Conservation (phyloP, 306 rosid species). For the Dryas octopetala region DNA sequence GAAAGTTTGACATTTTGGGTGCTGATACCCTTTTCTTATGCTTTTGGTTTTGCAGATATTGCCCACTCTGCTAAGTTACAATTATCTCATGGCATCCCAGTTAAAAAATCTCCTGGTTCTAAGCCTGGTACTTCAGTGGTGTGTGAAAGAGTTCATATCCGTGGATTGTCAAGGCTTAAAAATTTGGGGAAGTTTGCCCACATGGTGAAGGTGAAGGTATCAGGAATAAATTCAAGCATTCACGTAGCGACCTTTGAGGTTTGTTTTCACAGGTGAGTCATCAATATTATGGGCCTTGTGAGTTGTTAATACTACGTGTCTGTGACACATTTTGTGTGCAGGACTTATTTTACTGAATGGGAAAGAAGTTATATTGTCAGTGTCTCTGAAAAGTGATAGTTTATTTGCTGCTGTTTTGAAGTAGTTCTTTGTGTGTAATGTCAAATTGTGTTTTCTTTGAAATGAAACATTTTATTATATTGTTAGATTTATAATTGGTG, state of each 20-base stretch:
- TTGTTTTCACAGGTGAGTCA: slow-evolving; percentile 84
- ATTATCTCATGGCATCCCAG: slow-evolving; percentile 54
- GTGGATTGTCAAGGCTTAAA: slow-evolving; percentile 63
- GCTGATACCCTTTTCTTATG: background rate
- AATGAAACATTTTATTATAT: background rate
- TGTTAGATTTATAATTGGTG: background rate
- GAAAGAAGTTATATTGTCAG: background rate
- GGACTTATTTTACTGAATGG: slow-evolving; percentile 5
- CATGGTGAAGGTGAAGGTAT: slow-evolving; percentile 63
- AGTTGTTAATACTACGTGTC: background rate
- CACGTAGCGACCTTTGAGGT: slow-evolving; percentile 51
- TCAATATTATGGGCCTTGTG: background rate
- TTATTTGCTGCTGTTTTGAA: background rate
- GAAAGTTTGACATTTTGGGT: slow-evolving; percentile 5
- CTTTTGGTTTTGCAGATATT: slow-evolving; percentile 46
- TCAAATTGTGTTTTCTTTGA: background rate
- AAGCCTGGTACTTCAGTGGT: slow-evolving; percentile 55
- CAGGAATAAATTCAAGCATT: slow-evolving; percentile 36
- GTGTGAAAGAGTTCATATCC: slow-evolving; percentile 67
- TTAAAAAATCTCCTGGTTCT: slow-evolving; percentile 61
- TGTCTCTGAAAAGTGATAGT: background rate
- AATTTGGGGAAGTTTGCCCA: slow-evolving; percentile 60
- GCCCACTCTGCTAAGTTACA: slow-evolving; percentile 44
- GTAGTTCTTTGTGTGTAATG: background rate
- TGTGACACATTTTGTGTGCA: background rate